A percentile compares a stretch with the other conserved stretches of the same genome.
These are phyloP conservation scores for Phytophthora hybrid DNA, from an alignment of 352 stramenopile genomes.

Conservation along the genomic window DNA sequence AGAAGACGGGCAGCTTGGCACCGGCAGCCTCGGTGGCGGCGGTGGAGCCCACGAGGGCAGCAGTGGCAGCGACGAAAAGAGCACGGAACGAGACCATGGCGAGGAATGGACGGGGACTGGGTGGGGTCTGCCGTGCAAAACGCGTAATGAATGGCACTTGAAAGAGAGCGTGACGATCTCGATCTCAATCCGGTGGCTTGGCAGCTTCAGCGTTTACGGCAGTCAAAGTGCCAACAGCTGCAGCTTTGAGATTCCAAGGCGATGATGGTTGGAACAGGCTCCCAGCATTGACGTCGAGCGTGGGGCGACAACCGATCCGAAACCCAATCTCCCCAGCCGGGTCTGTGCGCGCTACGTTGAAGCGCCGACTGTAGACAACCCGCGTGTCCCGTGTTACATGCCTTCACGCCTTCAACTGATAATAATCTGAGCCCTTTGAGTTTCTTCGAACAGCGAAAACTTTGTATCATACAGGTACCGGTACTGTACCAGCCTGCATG, in stretches of 20 bases:
- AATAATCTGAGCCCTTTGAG: no score
- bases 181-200: not conserved
- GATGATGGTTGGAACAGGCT: not conserved
- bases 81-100: conserved; percentile 31
- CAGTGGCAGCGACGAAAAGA: conserved; percentile 24
- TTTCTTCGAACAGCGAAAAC: not conserved
- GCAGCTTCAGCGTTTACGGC: conserved; percentile 6
- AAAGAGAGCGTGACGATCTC: not conserved
- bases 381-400: conserved; percentile 1
- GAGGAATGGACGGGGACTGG: not conserved
- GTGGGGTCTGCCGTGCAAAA: conserved; percentile 18
- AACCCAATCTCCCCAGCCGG: conserved; percentile 3
- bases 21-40: conserved; percentile 19
- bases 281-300: not conserved
- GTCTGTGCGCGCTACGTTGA: conserved; percentile 5
- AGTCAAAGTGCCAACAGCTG: conserved; percentile 4
- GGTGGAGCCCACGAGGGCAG: conserved; percentile 19
- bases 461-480: not conserved
- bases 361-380: conserved; percentile 1
- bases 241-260: not conserved
- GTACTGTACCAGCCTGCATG: no score
- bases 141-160: conserved; percentile 18
- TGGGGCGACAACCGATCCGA: conserved; percentile 2
- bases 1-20: conserved; percentile 54
- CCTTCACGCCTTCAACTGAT: conserved; percentile 4